Percentiles rank a stretch among this genome's conserved stretches.
Evolutionary conservation across 1,284 basidiomycete genomes (phyloP).

Genomic region (Hemileia vastatrix): DNA sequence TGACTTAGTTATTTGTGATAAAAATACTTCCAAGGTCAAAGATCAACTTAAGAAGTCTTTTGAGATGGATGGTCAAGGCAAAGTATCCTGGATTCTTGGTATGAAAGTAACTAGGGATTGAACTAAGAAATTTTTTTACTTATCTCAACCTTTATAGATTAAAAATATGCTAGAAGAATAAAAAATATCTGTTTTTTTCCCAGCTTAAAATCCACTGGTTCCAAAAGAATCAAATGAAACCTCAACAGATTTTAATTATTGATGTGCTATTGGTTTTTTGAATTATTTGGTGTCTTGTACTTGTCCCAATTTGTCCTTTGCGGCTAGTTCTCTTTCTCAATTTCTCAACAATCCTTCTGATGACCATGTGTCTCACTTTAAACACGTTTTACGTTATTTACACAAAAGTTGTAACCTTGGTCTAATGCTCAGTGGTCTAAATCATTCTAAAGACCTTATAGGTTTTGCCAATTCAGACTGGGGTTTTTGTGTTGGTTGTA

Average conservation of each 20-base stretch:
- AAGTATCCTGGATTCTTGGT: no score
- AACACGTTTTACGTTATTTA: neutral
- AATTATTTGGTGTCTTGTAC: conserved; percentile 12
- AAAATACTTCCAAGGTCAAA: no score
- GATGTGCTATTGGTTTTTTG: neutral
- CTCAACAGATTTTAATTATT: neutral
- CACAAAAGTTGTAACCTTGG: neutral
- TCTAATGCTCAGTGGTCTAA: neutral
- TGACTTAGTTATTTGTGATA: no score
- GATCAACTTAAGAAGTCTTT: no score
- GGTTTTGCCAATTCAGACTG: no score
- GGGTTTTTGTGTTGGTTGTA: no score
- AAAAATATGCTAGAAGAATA: neutral
- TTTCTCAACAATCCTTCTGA: neutral
- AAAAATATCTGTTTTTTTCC: neutral
- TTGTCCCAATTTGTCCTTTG: conserved; percentile 4
- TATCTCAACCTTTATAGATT: neutral
- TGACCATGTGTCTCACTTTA: neutral
- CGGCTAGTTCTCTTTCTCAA: neutral
- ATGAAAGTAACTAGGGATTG: no score
- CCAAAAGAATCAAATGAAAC: neutral
- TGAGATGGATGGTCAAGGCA: no score
- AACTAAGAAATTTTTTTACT: no score
- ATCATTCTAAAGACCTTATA: neutral
- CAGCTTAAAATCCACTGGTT: neutral